phyloP scores from a whole-genome alignment of 805 yeast species.

The Candida stauntonica region DNA sequence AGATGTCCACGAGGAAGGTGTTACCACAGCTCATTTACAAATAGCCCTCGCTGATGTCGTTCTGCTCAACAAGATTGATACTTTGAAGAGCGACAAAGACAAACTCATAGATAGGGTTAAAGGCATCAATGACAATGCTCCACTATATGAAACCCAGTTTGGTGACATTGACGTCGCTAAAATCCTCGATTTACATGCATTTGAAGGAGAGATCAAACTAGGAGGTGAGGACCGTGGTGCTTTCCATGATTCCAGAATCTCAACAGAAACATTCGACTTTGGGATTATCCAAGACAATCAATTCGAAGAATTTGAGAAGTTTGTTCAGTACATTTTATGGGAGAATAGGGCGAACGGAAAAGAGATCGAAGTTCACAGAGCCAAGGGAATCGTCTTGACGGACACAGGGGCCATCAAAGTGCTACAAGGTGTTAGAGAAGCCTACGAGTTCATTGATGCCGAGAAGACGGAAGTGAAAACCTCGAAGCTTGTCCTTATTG shows the following conservation, averaged over 20 bases:
- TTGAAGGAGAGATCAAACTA: constrained; percentile 40
- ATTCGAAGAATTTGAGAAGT: constrained; percentile 47
- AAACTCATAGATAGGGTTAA: constrained; percentile 37
- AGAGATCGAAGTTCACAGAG: constrained; percentile 67
- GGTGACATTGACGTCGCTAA: constrained; percentile 69
- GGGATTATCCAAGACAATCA: constrained; percentile 31
- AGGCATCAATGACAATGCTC: constrained; percentile 64
- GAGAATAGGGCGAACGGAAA: constrained; percentile 44
- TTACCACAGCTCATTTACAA: constrained; percentile 85
- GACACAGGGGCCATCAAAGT: constrained; percentile 25
- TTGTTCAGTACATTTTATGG: constrained; percentile 77
- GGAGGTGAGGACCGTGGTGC: constrained; percentile 25
- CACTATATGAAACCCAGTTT: constrained; percentile 59
- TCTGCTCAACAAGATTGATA: constrained; percentile 75
- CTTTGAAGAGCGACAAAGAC: constrained; percentile 30
- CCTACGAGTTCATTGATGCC: constrained; percentile 70
- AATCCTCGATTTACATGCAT: constrained; percentile 77
- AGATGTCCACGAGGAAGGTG: constrained; percentile 38
- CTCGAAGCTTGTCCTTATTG: constrained; percentile 71
- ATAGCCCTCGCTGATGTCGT: constrained; percentile 86
- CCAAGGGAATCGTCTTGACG: constrained; percentile 69
- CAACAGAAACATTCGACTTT: constrained; percentile 49
- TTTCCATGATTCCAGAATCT: constrained; percentile 48
- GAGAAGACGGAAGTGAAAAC: constrained; percentile 32
- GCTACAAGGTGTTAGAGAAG: constrained; percentile 89